These are phyloP conservation scores for Alternaria hordeiaustralica DNA, from an alignment of 2,329 filamentous ascomycete genomes.

Conservation along the genomic window DNA sequence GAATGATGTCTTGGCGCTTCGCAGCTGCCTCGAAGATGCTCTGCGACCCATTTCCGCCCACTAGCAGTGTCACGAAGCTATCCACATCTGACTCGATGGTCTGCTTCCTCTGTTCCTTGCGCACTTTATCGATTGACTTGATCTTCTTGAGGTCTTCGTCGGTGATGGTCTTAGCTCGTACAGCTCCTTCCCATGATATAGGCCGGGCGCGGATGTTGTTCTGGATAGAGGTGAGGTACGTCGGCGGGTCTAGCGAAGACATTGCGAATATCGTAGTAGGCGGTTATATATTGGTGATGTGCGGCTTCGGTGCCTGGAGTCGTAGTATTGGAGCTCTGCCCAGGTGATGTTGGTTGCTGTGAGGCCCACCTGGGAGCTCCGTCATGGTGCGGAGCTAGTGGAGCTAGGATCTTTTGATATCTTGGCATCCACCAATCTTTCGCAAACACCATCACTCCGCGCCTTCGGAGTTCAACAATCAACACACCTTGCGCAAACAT, in stretches of 20 bases:
- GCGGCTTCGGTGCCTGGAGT: conserved; percentile 11
- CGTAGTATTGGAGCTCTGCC: conserved; percentile 26
- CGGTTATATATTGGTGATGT: conserved; percentile 1
- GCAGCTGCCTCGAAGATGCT: conserved; percentile 82
- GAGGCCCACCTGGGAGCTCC: conserved; percentile 37
- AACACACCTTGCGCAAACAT: conserved; percentile 19
- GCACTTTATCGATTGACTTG: conserved; percentile 93
- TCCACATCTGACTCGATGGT: conserved; percentile 80
- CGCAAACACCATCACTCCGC: conserved; percentile 21
- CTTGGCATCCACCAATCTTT: conserved; percentile 40
- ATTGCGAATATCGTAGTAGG: conserved; percentile 57
- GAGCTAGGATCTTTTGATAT: conserved; percentile 23
- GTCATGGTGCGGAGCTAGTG: conserved; percentile 37
- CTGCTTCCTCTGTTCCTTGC: conserved; percentile 86
- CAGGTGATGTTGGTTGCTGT: conserved; percentile 35
- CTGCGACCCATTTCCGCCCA: conserved; percentile 69
- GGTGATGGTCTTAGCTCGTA: conserved; percentile 89
- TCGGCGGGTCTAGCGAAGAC: conserved; percentile 84
- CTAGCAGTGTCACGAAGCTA: conserved; percentile 80
- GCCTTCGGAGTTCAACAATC: conserved; percentile 11
- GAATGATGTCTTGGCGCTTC: conserved; percentile 87
- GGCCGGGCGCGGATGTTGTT: conserved; percentile 96
- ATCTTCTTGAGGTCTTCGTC: conserved; percentile 95
- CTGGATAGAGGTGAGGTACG: conserved; percentile 86
- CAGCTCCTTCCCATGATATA: conserved; percentile 97